These are phyloP conservation scores for Vitis hybrid DNA, from an alignment of 177 flowering plant genomes.

Conservation along the genomic window DNA sequence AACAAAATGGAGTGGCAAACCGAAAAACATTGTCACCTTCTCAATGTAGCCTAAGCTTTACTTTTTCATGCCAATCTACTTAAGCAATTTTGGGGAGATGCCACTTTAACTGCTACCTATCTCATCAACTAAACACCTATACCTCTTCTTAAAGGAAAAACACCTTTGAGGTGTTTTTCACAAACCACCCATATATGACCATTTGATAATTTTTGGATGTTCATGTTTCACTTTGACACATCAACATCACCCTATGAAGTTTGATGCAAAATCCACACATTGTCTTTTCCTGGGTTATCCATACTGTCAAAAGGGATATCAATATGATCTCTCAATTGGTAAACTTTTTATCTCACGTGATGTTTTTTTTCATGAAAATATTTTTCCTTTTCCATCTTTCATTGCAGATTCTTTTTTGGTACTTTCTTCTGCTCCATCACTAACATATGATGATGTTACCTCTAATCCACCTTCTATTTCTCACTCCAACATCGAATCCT, in stretches of 20 bases:
- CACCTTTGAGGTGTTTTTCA: slow-evolving; percentile 12
- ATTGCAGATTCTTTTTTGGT: too few species aligned
- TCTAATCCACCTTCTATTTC: too few species aligned
- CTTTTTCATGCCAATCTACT: slow-evolving; percentile 11
- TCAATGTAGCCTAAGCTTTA: slow-evolving; percentile 11
- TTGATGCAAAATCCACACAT: slow-evolving; percentile 13
- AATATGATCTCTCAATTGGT: slow-evolving; percentile 14
- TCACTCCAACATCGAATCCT: too few species aligned
- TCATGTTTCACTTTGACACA: slow-evolving; percentile 7
- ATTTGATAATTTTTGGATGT: slow-evolving; percentile 11
- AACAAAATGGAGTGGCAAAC: slow-evolving; percentile 10
- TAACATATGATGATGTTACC: too few species aligned
- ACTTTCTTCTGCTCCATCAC: too few species aligned
- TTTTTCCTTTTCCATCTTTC: too few species aligned
- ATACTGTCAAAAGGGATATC: background rate
- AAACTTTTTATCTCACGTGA: slow-evolving; percentile 9
- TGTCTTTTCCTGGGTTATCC: slow-evolving; percentile 3
- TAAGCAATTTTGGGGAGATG: slow-evolving; percentile 18
- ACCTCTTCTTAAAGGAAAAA: slow-evolving; percentile 8
- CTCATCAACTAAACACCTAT: slow-evolving; percentile 21
- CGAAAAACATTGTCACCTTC: slow-evolving; percentile 12
- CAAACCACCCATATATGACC: slow-evolving; percentile 13
- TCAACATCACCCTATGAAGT: slow-evolving; percentile 11
- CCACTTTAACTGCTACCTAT: slow-evolving; percentile 10
- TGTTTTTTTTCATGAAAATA: background rate